These are phyloP conservation scores for Gymnopilus junonius DNA, from an alignment of 768 basidiomycete species.

Conservation along the genomic window DNA sequence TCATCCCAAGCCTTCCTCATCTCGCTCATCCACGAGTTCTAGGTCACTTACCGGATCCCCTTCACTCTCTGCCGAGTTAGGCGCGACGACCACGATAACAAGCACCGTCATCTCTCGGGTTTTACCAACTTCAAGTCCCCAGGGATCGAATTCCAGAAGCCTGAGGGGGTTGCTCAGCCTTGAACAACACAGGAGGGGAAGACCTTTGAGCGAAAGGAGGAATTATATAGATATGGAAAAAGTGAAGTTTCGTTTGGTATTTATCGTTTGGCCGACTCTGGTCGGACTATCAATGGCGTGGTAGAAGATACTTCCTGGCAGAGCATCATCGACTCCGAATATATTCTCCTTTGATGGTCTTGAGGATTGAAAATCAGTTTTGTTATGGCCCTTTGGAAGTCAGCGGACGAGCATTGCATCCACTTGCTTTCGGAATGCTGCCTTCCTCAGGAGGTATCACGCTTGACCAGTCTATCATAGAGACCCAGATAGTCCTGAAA, in stretches of 20 bases:
- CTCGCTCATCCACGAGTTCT: neutral
- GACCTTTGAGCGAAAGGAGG: neutral
- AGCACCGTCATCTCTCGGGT: slow-evolving; percentile 18
- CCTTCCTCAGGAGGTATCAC: too few relatives aligned
- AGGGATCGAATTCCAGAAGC: neutral
- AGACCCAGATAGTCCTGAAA: too few relatives aligned
- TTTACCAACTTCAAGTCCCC: neutral
- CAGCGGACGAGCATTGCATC: too few relatives aligned
- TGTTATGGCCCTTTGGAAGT: too few relatives aligned
- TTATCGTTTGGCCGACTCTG: slow-evolving; percentile 59
- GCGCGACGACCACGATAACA: slow-evolving; percentile 9
- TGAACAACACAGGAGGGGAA: neutral
- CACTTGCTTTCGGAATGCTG: too few relatives aligned
- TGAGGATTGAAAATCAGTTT: too few relatives aligned
- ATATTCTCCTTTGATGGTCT: too few relatives aligned
- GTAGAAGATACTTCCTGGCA: neutral
- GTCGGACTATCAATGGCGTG: slow-evolving; percentile 58
- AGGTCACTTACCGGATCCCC: neutral
- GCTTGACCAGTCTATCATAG: too few relatives aligned
- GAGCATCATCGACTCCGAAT: slow-evolving; percentile 24
- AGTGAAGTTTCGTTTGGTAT: slow-evolving; percentile 51
- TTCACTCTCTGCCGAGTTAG: neutral
- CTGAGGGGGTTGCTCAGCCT: neutral
- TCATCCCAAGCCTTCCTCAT: slow-evolving; percentile 1
- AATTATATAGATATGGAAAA: slow-evolving; percentile 31